Evolutionary conservation across 306 rosid genomes (phyloP), one percentile per base, ranked within the genome.

Genomic region (Ziziphus jujuba): DNA sequence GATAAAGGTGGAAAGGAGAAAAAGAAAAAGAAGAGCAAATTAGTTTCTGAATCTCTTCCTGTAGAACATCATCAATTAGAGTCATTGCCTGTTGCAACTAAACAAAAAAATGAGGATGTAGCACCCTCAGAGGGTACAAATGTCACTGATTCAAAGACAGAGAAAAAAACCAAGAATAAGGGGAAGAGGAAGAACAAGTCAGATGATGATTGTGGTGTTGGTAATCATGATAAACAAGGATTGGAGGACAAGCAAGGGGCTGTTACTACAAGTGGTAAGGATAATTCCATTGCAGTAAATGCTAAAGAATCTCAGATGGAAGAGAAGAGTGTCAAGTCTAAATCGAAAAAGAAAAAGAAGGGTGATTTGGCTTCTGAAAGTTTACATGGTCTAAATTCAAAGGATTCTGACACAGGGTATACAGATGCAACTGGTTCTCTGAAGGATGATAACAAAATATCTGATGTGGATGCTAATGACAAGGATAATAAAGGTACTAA

Each of bases 121-220:
- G 67, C 22, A 35, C 48, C 80, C 49, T 25, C 70, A n/a, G 80
- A 67, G 77, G 82, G 53, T 20, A 72, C 69, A 66, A 63, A 25
- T 71, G 67, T 70, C 47, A 68, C 55, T 19, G 79, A 63, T 61
- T 61, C 66, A 2, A 85, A 84, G 75, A 62, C 48, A 13, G 62
- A 66, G 66, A 84, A 87, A 83, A 82, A 9, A 74, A 61, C 83
- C 7, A 88, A 80, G 80, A 85, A 67, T 70, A 89, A 85, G 80
- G 82, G 53, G 66, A 85, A 82, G 77, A 85, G 73, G 83, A 88
- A 79, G 65, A 66, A 72, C 65, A 80, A 79, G 60, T 25, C 49
- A 63, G 73, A 35, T 55, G 48, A 51, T 77, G 75, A 78, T 51
- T 67, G 64, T 66, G 9, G 56, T 63, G 10, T 13, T 65, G 75